These are phyloP conservation scores for Penicillium freii DNA, from an alignment of 2,329 filamentous ascomycete species.

Conservation along the genomic window DNA sequence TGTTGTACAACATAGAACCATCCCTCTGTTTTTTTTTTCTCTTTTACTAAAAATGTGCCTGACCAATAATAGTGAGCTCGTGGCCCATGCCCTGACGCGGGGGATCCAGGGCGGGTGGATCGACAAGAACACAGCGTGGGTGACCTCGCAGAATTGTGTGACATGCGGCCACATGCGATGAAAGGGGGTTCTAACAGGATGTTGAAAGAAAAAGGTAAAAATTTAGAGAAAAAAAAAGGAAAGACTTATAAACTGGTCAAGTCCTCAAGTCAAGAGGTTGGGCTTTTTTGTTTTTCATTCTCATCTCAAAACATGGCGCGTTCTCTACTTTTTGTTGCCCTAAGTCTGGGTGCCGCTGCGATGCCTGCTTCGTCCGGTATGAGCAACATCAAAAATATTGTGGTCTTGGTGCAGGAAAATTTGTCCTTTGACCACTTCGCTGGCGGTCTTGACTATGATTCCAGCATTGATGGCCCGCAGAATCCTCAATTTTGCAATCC, in stretches of 20 bases:
- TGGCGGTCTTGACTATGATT: constrained; percentile 41
- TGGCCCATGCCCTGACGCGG: constrained; percentile 7
- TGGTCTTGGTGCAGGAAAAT: constrained; percentile 49
- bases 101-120: constrained; percentile 1
- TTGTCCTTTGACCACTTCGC: constrained; percentile 44
- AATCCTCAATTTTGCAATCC: constrained; percentile 42
- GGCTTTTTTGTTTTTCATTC: neutral
- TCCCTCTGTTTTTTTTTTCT: too few species aligned
- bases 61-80: constrained; percentile 2
- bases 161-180: constrained; percentile 1
- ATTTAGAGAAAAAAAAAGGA: too few species aligned
- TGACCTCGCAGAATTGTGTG: neutral
- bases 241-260: neutral
- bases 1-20: too few species aligned
- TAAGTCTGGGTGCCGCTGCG: constrained; percentile 7
- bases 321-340: constrained; percentile 7
- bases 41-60: neutral
- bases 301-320: constrained; percentile 4
- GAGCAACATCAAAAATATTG: constrained; percentile 49
- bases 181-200: neutral
- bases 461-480: constrained; percentile 37
- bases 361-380: constrained; percentile 10
- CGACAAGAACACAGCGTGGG: neutral
- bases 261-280: neutral
- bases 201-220: neutral